phyloP scores from a whole-genome alignment of 1,284 basidiomycete species.

The Heterobasidion parviporum region DNA sequence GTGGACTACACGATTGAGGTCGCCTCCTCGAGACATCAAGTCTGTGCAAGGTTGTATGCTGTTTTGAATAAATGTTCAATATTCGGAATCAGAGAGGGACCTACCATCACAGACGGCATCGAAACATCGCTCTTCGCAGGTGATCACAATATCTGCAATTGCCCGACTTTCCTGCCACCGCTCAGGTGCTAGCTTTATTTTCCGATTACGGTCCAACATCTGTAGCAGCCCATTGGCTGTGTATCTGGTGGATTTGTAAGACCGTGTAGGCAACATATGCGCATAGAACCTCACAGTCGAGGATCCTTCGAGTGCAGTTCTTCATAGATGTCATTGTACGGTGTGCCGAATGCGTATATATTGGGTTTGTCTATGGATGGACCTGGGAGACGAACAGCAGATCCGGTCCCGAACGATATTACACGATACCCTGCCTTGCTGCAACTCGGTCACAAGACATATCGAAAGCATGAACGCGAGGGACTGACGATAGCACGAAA shows the following conservation, averaged over 20 bases:
- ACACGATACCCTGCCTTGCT: slow-evolving; percentile 89
- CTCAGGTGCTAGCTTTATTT: slow-evolving; percentile 89
- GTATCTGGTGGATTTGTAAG: slow-evolving; percentile 41
- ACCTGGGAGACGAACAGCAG: slow-evolving; percentile 92
- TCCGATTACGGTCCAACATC: slow-evolving; percentile 96
- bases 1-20: slow-evolving; percentile 91
- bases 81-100: slow-evolving; percentile 16
- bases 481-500: slow-evolving; percentile 77
- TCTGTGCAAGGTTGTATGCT: slow-evolving; percentile 41
- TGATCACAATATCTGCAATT: slow-evolving; percentile 93
- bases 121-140: slow-evolving; percentile 98
- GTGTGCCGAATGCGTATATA: slow-evolving; percentile 96
- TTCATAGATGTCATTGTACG: slow-evolving; percentile 93
- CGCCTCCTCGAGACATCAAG: slow-evolving; percentile 81
- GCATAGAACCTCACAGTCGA: slow-evolving; percentile 54
- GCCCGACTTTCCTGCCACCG: slow-evolving; percentile 91
- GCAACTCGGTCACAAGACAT: slow-evolving; percentile 1
- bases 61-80: slow-evolving; percentile 7
- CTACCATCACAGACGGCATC: slow-evolving; percentile 97
- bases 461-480: not conserved
- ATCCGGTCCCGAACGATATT: slow-evolving; percentile 93
- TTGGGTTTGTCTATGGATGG: slow-evolving; percentile 97
- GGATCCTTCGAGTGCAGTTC: slow-evolving; percentile 87
- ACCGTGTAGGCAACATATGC: slow-evolving; percentile 1
- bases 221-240: slow-evolving; percentile 93